Percentiles rank a stretch among this genome's conserved stretches.
Evolutionary conservation across 345 rosid species (phyloP).

Genomic region (Noccaea bulbosa): DNA sequence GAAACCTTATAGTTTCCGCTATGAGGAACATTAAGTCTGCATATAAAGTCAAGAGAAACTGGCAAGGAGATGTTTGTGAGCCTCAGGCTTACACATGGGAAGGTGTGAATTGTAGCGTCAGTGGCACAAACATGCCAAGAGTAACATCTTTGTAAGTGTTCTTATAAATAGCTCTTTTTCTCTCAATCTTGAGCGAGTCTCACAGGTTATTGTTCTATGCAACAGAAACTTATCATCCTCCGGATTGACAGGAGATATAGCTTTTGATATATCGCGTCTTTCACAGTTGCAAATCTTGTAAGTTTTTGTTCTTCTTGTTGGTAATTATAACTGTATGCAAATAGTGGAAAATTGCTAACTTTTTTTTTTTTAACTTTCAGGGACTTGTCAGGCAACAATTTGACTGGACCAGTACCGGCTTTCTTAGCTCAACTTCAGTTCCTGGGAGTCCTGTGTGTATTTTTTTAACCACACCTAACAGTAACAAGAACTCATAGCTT

Average conservation of each 20-base stretch:
- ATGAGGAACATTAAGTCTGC: slow-evolving; percentile 47
- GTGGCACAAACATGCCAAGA: slow-evolving; percentile 39
- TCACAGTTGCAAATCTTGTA: slow-evolving; percentile 46
- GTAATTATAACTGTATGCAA: neutral
- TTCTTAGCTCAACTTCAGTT: slow-evolving; percentile 47
- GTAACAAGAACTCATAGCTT: neutral
- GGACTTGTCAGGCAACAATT: slow-evolving; percentile 57
- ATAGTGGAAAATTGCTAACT: neutral
- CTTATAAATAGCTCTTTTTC: neutral
- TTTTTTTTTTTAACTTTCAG: slow-evolving; percentile 35
- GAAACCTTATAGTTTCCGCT: slow-evolving; percentile 44
- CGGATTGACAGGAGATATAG: slow-evolving; percentile 48
- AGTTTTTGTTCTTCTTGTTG: slow-evolving; percentile 35
- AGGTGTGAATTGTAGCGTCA: slow-evolving; percentile 53
- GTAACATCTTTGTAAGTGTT: slow-evolving; percentile 52
- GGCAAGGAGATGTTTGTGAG: slow-evolving; percentile 59
- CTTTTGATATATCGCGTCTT: slow-evolving; percentile 40
- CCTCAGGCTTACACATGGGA: slow-evolving; percentile 51
- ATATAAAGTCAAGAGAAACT: slow-evolving; percentile 49
- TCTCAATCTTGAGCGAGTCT: neutral
- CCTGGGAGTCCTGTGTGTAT: slow-evolving; percentile 52
- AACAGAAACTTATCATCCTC: slow-evolving; percentile 49
- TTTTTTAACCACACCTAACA: neutral
- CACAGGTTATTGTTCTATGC: neutral
- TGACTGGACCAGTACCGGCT: slow-evolving; percentile 53